A percentile compares a stretch with the other conserved stretches of the same genome.
phyloP scores from a whole-genome alignment of 306 rosid genomes.

The Dalbergia cultrata region DNA sequence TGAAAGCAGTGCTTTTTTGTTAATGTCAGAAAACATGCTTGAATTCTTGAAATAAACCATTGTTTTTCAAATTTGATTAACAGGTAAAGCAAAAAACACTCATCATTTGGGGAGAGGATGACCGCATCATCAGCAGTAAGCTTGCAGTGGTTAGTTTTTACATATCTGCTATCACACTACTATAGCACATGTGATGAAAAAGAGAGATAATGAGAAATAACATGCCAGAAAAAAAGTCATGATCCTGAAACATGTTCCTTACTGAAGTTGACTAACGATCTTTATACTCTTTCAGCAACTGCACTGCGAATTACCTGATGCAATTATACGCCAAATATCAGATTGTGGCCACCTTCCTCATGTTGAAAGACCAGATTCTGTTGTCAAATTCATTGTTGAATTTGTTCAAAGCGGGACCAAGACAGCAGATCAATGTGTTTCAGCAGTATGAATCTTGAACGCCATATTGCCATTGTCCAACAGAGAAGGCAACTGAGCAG shows the following conservation, averaged over 20 bases:
- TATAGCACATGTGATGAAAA: background rate
- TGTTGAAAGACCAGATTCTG: conserved; percentile 69
- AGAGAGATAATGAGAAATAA: background rate
- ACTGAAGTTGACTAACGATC: background rate
- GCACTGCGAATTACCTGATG: conserved; percentile 73
- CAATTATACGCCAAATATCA: conserved; percentile 65
- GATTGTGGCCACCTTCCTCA: conserved; percentile 83
- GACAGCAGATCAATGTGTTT: conserved; percentile 44
- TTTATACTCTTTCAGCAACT: conserved; percentile 58
- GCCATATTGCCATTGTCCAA: background rate
- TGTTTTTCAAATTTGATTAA: conserved; percentile 29
- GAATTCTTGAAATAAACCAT: background rate
- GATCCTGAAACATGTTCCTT: background rate
- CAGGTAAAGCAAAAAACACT: conserved; percentile 80
- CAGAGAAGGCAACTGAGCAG: background rate
- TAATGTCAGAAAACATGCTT: conserved; percentile 23
- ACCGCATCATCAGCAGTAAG: conserved; percentile 70
- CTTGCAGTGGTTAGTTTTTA: conserved; percentile 73
- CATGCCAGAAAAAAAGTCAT: conserved; percentile 1
- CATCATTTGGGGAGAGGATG: conserved; percentile 91
- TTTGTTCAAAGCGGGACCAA: conserved; percentile 58
- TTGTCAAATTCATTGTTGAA: conserved; percentile 59
- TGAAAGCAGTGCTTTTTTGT: background rate
- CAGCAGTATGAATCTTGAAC: conserved; percentile 30
- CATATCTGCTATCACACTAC: background rate